phyloP scores from a whole-genome alignment of 306 rosid genomes.

The Cucurbita ficifolia region DNA sequence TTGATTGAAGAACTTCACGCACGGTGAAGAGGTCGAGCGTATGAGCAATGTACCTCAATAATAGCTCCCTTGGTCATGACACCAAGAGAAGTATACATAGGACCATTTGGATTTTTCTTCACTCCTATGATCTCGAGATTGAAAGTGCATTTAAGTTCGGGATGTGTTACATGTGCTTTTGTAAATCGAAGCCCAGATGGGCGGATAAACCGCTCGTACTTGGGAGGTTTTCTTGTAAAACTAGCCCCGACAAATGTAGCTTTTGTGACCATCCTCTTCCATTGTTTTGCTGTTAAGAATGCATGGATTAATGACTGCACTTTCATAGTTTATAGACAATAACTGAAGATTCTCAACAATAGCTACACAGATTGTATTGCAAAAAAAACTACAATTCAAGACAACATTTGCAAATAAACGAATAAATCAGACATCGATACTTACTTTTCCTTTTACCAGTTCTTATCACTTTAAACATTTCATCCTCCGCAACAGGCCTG shows the following conservation, averaged over 20 bases:
- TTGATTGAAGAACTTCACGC: not conserved
- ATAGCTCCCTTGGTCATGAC: conserved; percentile 88
- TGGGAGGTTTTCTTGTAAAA: conserved; percentile 92
- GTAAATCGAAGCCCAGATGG: conserved; percentile 80
- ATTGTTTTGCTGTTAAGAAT: conserved; percentile 61
- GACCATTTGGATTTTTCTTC: conserved; percentile 90
- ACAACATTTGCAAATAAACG: too few relatives aligned
- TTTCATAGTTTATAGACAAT: not conserved
- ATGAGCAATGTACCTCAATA: conserved; percentile 51
- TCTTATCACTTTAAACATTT: conserved; percentile 84
- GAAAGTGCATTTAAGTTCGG: conserved; percentile 87
- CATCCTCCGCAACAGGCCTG: conserved; percentile 92
- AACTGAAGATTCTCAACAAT: not conserved
- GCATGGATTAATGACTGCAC: not conserved
- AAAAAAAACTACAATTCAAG: not conserved
- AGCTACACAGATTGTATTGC: not conserved
- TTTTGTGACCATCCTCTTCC: conserved; percentile 96
- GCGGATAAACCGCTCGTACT: conserved; percentile 82
- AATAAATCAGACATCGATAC: not conserved
- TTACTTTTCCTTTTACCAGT: conserved; percentile 82
- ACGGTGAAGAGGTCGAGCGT: not conserved
- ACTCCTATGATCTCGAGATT: conserved; percentile 79
- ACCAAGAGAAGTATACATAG: conserved; percentile 80
- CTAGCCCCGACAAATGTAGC: conserved; percentile 89
- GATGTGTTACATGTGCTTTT: conserved; percentile 93